Evolutionary conservation across 2,329 filamentous ascomycete species (phyloP).

Genomic region (Colletotrichum limetticola): DNA sequence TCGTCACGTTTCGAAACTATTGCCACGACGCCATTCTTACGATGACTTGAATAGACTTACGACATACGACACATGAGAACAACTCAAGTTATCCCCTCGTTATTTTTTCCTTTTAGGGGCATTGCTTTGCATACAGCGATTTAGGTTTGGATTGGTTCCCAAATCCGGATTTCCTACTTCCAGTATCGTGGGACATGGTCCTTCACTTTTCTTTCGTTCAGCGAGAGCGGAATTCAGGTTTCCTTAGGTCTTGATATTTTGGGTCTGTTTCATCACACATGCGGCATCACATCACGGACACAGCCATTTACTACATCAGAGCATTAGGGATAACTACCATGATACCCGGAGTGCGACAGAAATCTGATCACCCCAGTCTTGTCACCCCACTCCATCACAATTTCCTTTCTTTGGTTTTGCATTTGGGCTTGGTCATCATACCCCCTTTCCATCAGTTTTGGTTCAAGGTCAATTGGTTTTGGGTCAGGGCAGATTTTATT

Average conservation of each 20-base stretch:
- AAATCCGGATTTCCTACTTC: not conserved
- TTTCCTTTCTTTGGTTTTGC: slow-evolving; percentile 16
- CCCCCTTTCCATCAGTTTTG: slow-evolving; percentile 5
- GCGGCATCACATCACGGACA: slow-evolving; percentile 30
- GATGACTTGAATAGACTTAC: not conserved
- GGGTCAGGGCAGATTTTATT: not conserved
- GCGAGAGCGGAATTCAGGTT: not conserved
- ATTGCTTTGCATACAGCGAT: slow-evolving; percentile 26
- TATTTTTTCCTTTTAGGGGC: not conserved
- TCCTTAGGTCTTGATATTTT: not conserved
- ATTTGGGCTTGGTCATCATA: slow-evolving; percentile 21
- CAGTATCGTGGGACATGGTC: not conserved
- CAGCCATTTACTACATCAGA: slow-evolving; percentile 28
- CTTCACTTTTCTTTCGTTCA: not conserved
- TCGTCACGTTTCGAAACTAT: not conserved
- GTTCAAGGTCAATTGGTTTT: not conserved
- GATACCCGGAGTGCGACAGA: slow-evolving; percentile 39
- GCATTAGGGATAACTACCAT: slow-evolving; percentile 36
- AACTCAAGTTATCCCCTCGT: not conserved
- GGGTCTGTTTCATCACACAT: not conserved
- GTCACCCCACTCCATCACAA: slow-evolving; percentile 36
- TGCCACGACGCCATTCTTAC: not conserved
- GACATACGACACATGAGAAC: not conserved
- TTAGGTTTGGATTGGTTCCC: slow-evolving; percentile 10
- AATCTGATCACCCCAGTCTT: slow-evolving; percentile 35